Conservation (phyloP, 371 early-diverging fungal species). For the Lichtheimia ornata region DNA sequence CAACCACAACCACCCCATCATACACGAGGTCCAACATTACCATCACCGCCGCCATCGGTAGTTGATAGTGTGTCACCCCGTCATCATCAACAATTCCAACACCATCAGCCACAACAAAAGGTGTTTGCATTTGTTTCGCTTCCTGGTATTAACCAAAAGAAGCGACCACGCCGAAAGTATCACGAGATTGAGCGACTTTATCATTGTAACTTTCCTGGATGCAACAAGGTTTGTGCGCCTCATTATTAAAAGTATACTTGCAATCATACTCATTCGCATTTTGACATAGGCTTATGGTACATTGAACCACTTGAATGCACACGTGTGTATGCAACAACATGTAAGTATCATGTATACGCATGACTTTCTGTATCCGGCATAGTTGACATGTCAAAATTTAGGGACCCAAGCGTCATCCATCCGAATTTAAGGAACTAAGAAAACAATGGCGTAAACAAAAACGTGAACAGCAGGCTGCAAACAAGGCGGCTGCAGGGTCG, state of each 20-base stretch:
- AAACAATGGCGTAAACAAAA: conserved; percentile 34
- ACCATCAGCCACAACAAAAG: conserved; percentile 30
- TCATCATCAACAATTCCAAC: conserved; percentile 12
- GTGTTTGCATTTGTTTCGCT: conserved; percentile 66
- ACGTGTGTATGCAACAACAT: conserved; percentile 73
- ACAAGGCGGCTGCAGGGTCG: conserved; percentile 1
- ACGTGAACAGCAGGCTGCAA: conserved; percentile 9
- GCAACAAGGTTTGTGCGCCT: conserved; percentile 41
- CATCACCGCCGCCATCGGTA: conserved; percentile 18
- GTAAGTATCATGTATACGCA: conserved; percentile 32
- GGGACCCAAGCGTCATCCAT: conserved; percentile 36
- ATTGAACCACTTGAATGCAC: conserved; percentile 73
- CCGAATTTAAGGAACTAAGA: conserved; percentile 38
- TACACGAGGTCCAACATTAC: conserved; percentile 7
- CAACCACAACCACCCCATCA: background rate
- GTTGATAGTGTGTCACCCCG: conserved; percentile 3
- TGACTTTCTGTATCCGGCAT: background rate
- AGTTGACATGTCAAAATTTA: background rate
- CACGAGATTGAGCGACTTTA: conserved; percentile 77
- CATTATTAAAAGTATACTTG: too few relatives aligned
- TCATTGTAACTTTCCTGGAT: conserved; percentile 62
- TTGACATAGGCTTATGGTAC: conserved; percentile 58
- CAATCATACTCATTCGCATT: too few relatives aligned
- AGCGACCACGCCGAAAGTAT: conserved; percentile 66
- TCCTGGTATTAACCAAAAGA: conserved; percentile 64